These are phyloP conservation scores for Nemania sp. DNA, from an alignment of 2,329 filamentous ascomycete species.

Conservation along the genomic window DNA sequence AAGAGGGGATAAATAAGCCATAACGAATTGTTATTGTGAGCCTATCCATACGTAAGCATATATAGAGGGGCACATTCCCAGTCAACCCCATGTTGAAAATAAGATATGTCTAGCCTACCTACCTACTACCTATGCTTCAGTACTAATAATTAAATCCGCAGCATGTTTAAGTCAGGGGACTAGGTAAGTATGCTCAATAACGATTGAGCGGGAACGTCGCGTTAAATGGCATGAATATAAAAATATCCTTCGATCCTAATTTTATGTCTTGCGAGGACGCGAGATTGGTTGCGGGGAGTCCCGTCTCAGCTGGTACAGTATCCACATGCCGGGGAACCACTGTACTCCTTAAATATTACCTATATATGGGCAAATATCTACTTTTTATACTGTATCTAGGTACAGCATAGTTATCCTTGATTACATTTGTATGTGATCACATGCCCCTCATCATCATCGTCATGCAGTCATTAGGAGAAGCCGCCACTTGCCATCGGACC, in stretches of 20 bases:
- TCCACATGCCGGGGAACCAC: neutral
- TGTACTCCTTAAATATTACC: neutral
- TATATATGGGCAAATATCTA: too few species aligned
- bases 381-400: too few species aligned
- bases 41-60: too few species aligned
- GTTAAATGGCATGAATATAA: too few species aligned
- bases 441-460: neutral
- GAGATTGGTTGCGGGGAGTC: constrained; percentile 3
- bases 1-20: neutral
- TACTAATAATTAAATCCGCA: neutral
- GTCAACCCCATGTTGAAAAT: too few species aligned
- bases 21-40: neutral
- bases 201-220: neutral
- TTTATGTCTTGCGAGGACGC: neutral
- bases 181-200: neutral
- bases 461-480: too few species aligned
- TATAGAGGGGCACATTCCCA: too few species aligned
- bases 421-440: neutral
- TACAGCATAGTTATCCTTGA: too few species aligned
- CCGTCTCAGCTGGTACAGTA: neutral
- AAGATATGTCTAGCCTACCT: too few species aligned
- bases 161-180: neutral
- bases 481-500: neutral
- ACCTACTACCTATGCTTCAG: too few species aligned
- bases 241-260: neutral